Evolutionary conservation across 768 basidiomycete genomes (phyloP).

Genomic region (Royoungia palumana): DNA sequence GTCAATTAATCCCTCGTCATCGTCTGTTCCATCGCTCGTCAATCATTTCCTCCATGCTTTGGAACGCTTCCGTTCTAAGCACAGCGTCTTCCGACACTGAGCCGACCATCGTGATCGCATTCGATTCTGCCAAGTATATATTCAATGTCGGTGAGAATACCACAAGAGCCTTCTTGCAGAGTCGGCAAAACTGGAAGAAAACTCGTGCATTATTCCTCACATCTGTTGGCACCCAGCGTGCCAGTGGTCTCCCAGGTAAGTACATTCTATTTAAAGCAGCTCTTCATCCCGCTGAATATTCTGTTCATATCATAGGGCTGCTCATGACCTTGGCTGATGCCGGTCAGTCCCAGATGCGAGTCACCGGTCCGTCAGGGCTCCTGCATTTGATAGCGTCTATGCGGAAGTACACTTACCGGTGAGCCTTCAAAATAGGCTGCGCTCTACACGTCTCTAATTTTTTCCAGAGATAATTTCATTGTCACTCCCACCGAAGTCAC

Average conservation of each 20-base stretch:
- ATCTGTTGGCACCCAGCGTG: constrained; percentile 55
- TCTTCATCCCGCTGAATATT: not conserved
- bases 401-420: constrained; percentile 69
- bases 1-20: constrained; percentile 2
- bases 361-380: constrained; percentile 75
- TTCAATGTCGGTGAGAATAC: constrained; percentile 88
- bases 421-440: not conserved
- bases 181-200: constrained; percentile 60
- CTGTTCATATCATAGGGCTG: constrained; percentile 45
- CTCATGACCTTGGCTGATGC: constrained; percentile 80
- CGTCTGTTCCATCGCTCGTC: constrained; percentile 19
- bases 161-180: constrained; percentile 69
- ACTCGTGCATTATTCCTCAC: constrained; percentile 72
- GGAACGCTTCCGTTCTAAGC: constrained; percentile 61
- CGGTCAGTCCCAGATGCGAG: constrained; percentile 49
- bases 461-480: constrained; percentile 47
- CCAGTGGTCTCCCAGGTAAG: constrained; percentile 71
- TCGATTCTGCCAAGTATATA: constrained; percentile 78
- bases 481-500: constrained; percentile 46
- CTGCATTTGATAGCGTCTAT: constrained; percentile 67
- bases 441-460: not conserved
- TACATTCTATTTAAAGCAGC: not conserved
- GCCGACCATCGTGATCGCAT: constrained; percentile 69
- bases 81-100: constrained; percentile 73
- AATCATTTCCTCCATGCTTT: constrained; percentile 41